These are phyloP conservation scores for Rhodotorula sp. DNA, from an alignment of 1,284 basidiomycete species.

Conservation along the genomic window DNA sequence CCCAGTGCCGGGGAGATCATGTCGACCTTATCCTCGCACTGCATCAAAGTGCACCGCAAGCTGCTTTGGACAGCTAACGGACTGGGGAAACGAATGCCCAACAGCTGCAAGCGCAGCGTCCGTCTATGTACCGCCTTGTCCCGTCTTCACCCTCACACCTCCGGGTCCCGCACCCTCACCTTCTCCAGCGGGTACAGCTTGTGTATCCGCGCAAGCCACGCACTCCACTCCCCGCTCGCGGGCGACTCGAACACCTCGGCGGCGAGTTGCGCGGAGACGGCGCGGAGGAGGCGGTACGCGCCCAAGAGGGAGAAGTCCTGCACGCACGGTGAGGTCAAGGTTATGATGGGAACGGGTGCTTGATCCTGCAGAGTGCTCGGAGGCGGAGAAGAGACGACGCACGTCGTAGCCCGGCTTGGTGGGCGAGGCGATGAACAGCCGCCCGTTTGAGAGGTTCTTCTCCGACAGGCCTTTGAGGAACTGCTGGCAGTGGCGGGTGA, in stretches of 20 bases:
- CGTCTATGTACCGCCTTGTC: neutral
- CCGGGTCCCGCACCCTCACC: slow-evolving; percentile 10
- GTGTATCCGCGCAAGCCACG: slow-evolving; percentile 12
- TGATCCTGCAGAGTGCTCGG: fast-evolving
- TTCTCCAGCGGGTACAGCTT: slow-evolving; percentile 8
- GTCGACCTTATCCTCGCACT: too few species aligned
- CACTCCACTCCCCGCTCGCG: neutral
- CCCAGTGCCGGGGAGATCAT: too few species aligned
- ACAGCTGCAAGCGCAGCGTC: neutral
- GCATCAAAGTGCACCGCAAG: too few species aligned
- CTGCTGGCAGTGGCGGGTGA: neutral
- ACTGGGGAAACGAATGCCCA: too few species aligned
- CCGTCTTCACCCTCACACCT: neutral
- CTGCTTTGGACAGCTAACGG: too few species aligned
- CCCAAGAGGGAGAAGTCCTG: slow-evolving; percentile 23
- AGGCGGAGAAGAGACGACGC: neutral
- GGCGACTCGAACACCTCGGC: neutral
- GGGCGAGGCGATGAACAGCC: slow-evolving; percentile 1
- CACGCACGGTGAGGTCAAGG: too few species aligned
- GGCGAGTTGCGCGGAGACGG: slow-evolving; percentile 6
- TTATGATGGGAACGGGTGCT: too few species aligned
- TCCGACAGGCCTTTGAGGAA: neutral
- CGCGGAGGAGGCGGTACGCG: slow-evolving; percentile 13
- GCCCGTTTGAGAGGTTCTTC: neutral
- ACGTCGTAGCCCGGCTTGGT: slow-evolving; percentile 12